Percentiles rank a stretch among this genome's conserved stretches.
Evolutionary conservation across 148 eudicot species (phyloP).

Genomic region (Beta vulgaris): DNA sequence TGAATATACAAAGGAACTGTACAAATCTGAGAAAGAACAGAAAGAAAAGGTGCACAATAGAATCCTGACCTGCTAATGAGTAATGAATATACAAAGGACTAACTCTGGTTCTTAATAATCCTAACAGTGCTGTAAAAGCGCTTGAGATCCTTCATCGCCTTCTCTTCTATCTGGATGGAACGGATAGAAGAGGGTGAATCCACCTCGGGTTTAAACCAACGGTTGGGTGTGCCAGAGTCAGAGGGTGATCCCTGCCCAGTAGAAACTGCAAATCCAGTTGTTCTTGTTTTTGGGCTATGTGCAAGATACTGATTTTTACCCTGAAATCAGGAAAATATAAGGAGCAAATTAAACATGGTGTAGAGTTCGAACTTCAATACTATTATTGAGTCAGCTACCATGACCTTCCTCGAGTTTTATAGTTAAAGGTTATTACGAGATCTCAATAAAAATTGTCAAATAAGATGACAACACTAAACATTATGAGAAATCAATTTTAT

Average conservation of each 20-base stretch:
- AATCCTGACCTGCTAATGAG: conserved; percentile 17
- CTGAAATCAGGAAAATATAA: conserved; percentile 31
- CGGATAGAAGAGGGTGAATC: conserved; percentile 81
- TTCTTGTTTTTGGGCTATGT: conserved; percentile 77
- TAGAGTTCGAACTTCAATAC: no score
- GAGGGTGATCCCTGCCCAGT: conserved; percentile 82
- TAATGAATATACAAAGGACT: conserved; percentile 11
- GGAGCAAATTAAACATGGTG: neutral
- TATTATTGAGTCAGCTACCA: no score
- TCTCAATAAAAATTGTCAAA: no score
- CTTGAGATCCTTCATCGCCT: conserved; percentile 87
- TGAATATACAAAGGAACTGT: conserved; percentile 30
- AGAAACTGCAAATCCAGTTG: conserved; percentile 70
- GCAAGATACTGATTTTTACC: conserved; percentile 52
- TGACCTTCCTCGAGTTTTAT: neutral
- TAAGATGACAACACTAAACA: no score
- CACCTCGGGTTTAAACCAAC: conserved; percentile 90
- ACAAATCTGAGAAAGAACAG: conserved; percentile 7
- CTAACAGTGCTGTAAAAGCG: conserved; percentile 88
- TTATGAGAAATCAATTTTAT: no score
- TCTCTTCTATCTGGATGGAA: conserved; percentile 92
- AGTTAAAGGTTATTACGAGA: no score
- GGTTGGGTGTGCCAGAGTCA: conserved; percentile 53
- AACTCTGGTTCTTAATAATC: conserved; percentile 62
- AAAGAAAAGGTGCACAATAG: neutral